phyloP scores from a whole-genome alignment of 768 basidiomycete genomes.

The Suillus hirtellus region DNA sequence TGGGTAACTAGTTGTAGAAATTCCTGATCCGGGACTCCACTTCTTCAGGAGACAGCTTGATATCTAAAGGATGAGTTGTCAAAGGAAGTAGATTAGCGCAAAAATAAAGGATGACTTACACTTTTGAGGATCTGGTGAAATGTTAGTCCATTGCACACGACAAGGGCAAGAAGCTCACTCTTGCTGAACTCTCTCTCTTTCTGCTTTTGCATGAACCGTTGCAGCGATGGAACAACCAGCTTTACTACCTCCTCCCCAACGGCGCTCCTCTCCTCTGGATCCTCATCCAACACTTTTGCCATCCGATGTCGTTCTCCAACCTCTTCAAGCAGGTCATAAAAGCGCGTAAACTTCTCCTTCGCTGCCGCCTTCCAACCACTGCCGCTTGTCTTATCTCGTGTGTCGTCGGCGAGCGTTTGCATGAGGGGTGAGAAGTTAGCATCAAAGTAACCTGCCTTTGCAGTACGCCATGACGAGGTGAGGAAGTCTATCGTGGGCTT shows the following conservation, averaged over 20 bases:
- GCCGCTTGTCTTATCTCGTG: conserved; percentile 47
- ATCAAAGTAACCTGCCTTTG: conserved; percentile 84
- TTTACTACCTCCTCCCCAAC: conserved; percentile 75
- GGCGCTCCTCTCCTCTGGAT: conserved; percentile 55
- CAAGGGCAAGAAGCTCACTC: conserved; percentile 46
- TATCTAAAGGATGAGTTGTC: conserved; percentile 51
- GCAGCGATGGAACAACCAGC: conserved; percentile 72
- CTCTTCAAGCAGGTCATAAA: conserved; percentile 81
- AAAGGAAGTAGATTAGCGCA: neutral
- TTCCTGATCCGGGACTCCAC: conserved; percentile 69
- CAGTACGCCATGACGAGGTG: conserved; percentile 71
- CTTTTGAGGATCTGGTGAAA: conserved; percentile 48
- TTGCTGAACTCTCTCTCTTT: conserved; percentile 84
- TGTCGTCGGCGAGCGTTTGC: conserved; percentile 55
- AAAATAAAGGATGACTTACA: conserved; percentile 37
- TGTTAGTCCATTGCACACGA: conserved; percentile 8
- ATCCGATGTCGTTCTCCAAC: conserved; percentile 73
- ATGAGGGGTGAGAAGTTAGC: conserved; percentile 79
- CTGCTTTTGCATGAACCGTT: conserved; percentile 73
- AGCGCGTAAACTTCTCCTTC: conserved; percentile 82
- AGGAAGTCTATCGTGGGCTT: conserved; percentile 62
- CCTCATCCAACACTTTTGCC: conserved; percentile 70
- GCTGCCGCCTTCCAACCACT: conserved; percentile 52
- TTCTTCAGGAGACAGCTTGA: conserved; percentile 73
- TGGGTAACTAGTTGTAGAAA: conserved; percentile 46